Evolutionary conservation across 495 filamentous ascomycete species (phyloP).

Genomic region (Annulohypoxylon bovei): DNA sequence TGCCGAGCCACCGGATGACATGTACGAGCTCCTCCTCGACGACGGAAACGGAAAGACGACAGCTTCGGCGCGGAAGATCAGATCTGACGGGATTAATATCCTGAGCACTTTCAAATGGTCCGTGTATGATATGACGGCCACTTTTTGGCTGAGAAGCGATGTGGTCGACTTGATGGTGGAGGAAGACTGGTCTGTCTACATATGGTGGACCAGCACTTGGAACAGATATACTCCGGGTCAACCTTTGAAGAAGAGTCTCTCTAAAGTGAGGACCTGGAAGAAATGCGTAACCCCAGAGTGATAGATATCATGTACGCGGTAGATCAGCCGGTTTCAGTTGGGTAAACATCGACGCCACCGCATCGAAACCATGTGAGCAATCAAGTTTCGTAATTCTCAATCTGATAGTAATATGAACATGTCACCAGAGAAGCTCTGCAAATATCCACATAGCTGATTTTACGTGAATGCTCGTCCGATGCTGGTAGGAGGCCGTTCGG

Average conservation of each 20-base stretch:
- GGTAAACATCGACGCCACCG: not conserved
- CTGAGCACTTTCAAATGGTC: slow-evolving; percentile 43
- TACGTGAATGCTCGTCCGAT: not conserved
- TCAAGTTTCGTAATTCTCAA: not conserved
- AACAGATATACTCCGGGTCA: not conserved
- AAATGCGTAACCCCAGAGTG: slow-evolving; percentile 15
- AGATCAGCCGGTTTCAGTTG: not conserved
- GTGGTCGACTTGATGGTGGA: slow-evolving; percentile 38
- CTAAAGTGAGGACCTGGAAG: slow-evolving; percentile 8
- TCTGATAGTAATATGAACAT: not conserved
- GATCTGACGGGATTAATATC: slow-evolving; percentile 38
- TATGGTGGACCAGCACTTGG: slow-evolving; percentile 36
- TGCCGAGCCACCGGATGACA: not conserved
- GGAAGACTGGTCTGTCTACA: slow-evolving; percentile 40
- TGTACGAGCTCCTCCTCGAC: slow-evolving; percentile 28
- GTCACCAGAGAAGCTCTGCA: not conserved
- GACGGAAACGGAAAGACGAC: slow-evolving; percentile 31
- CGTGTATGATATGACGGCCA: slow-evolving; percentile 27
- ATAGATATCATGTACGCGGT: not conserved
- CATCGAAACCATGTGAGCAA: not conserved
- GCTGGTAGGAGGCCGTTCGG: slow-evolving; percentile 17
- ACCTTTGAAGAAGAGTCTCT: not conserved
- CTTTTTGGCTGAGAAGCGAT: slow-evolving; percentile 47
- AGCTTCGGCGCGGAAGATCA: slow-evolving; percentile 7
- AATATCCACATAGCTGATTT: not conserved